These are phyloP conservation scores for Mortierella sp. DNA, from an alignment of 371 early-diverging fungal species.

Conservation along the genomic window DNA sequence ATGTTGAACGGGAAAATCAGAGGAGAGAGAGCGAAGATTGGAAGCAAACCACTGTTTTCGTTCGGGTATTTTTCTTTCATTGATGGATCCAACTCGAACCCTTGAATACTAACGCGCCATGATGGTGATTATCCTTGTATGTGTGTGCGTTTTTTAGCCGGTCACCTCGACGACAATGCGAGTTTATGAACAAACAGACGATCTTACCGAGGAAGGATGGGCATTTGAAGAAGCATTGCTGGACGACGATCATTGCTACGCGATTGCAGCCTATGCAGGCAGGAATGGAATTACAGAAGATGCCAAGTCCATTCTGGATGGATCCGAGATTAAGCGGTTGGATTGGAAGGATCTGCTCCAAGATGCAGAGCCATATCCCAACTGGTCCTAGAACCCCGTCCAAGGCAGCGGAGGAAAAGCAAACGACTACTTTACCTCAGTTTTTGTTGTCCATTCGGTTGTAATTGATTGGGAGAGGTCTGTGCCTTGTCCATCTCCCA, in stretches of 20 bases:
- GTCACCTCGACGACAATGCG: constrained; percentile 22
- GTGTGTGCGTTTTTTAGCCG: constrained; percentile 15
- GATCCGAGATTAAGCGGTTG: constrained; percentile 22
- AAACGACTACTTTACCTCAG: no score
- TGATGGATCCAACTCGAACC: no score
- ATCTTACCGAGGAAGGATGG: constrained; percentile 32
- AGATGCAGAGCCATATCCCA: constrained; percentile 37
- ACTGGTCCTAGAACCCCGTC: not conserved
- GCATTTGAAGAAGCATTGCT: constrained; percentile 45
- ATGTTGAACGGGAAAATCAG: no score
- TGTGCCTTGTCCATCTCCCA: no score
- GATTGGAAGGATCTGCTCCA: constrained; percentile 41
- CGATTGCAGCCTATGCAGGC: constrained; percentile 31
- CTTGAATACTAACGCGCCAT: not conserved
- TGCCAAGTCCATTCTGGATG: constrained; percentile 21
- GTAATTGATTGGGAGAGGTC: no score
- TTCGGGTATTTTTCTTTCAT: no score
- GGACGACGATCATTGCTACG: constrained; percentile 43
- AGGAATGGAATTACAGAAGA: constrained; percentile 5
- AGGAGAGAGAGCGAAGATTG: no score
- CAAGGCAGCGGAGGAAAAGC: not conserved
- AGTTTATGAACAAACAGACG: constrained; percentile 22
- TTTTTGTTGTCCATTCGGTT: no score
- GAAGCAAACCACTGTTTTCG: no score
- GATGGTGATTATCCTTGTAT: not conserved